Conservation (phyloP, 768 basidiomycete genomes). For the Crepidotus variabilis region DNA sequence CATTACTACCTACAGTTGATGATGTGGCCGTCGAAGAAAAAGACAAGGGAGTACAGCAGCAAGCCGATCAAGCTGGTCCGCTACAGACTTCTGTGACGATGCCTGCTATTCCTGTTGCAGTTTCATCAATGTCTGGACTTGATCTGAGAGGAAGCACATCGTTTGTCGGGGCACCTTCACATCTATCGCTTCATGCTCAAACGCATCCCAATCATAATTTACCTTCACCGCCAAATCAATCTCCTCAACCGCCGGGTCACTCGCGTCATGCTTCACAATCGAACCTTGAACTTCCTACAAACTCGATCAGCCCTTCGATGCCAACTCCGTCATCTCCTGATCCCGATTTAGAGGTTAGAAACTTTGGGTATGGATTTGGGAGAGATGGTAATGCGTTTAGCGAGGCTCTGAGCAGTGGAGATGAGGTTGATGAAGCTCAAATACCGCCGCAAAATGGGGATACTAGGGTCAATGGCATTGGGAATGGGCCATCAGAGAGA, state of each 20-base stretch:
- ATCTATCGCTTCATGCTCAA: neutral
- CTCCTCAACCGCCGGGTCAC: no score
- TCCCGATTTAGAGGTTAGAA: slow-evolving; percentile 47
- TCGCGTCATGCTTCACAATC: no score
- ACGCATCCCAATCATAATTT: no score
- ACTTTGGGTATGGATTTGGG: slow-evolving; percentile 70
- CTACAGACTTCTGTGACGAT: neutral
- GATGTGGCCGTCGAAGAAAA: neutral
- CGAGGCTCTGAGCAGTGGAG: slow-evolving; percentile 27
- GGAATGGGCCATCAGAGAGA: no score
- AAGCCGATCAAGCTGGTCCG: no score
- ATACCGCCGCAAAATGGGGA: no score
- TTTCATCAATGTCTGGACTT: neutral
- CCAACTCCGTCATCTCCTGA: slow-evolving; percentile 1
- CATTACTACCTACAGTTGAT: no score
- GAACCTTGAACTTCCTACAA: no score
- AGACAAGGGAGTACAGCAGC: neutral
- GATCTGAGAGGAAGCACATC: neutral
- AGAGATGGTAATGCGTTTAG: slow-evolving; percentile 32
- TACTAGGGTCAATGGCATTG: neutral
- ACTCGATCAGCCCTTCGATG: neutral
- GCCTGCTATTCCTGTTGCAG: slow-evolving; percentile 2
- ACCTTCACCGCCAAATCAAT: neutral
- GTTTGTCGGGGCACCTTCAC: neutral
- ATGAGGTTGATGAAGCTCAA: no score